phyloP scores from a whole-genome alignment of 441 rosid genomes.

The Gossypium gossypioides region DNA sequence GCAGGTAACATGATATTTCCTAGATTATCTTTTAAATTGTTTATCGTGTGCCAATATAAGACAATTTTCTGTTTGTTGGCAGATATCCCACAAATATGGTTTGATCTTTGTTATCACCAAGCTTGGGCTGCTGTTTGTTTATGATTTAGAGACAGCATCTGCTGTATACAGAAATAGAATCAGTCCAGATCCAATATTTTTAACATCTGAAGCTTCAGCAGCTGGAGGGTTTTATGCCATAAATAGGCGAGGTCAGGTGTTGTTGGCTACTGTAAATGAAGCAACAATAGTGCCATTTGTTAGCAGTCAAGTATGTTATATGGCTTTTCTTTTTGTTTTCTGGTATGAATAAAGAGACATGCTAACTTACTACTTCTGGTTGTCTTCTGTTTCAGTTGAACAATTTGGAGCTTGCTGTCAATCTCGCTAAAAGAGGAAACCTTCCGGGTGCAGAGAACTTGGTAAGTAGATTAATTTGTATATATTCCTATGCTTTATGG shows the following conservation, averaged over 20 bases:
- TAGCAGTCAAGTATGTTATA: constrained; percentile 75
- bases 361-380: constrained; percentile 13
- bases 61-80: constrained; percentile 27
- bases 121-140: constrained; percentile 95
- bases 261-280: constrained; percentile 89
- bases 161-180: constrained; percentile 97
- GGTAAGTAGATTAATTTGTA: constrained; percentile 29
- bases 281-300: constrained; percentile 90
- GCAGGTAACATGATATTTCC: constrained; percentile 55
- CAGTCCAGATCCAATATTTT: constrained; percentile 96
- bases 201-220: constrained; percentile 89
- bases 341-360: background rate
- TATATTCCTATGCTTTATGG: background rate
- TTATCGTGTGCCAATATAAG: constrained; percentile 11
- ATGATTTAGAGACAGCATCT: constrained; percentile 94
- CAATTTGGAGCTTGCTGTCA: constrained; percentile 86
- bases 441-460: constrained; percentile 90
- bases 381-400: constrained; percentile 44
- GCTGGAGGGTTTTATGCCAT: constrained; percentile 94
- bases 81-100: constrained; percentile 92
- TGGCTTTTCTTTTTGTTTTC: background rate
- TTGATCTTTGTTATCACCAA: constrained; percentile 93
- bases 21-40: background rate
- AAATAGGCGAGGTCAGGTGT: constrained; percentile 96
- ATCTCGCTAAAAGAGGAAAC: constrained; percentile 89